Conservation (phyloP, 1,139 yeast genomes). For the Geotrichum cucujoidarum region DNA sequence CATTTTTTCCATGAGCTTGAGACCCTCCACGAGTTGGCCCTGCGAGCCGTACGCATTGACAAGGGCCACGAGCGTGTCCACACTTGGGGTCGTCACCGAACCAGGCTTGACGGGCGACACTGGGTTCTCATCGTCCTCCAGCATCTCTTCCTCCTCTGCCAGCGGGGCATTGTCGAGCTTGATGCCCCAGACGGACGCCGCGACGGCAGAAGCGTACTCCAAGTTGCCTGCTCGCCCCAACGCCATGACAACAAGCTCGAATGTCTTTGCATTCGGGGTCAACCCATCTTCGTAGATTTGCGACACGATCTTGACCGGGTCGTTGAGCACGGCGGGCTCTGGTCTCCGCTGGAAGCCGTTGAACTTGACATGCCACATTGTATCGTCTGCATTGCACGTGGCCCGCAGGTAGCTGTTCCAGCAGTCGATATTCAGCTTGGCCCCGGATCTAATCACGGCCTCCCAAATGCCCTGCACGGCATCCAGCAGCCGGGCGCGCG, state of each 20-base stretch:
- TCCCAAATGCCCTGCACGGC: constrained; percentile 31
- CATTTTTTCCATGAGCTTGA: constrained; percentile 27
- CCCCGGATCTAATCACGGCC: constrained; percentile 20
- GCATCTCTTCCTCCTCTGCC: too few species aligned
- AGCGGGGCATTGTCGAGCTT: constrained; percentile 15
- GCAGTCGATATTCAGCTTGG: constrained; percentile 26
- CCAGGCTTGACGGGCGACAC: constrained; percentile 7
- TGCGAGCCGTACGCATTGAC: constrained; percentile 33
- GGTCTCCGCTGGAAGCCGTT: constrained; percentile 16
- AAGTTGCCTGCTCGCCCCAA: constrained; percentile 30
- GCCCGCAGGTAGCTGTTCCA: constrained; percentile 38
- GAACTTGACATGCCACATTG: constrained; percentile 28
- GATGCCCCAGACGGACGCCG: constrained; percentile 34
- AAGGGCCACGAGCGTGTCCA: constrained; percentile 31
- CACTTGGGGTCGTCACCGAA: constrained; percentile 28
- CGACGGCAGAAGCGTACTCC: constrained; percentile 24
- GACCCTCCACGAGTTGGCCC: constrained; percentile 29
- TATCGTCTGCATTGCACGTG: constrained; percentile 34
- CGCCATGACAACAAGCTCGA: constrained; percentile 32
- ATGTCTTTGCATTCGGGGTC: constrained; percentile 32
- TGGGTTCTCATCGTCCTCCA: constrained; percentile 12
- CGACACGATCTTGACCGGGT: constrained; percentile 29
- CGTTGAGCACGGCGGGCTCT: constrained; percentile 24
- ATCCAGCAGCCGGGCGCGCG: constrained; percentile 25
- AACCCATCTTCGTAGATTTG: constrained; percentile 32